phyloP scores from a whole-genome alignment of 331 rosid genomes.

The Dryas integrifolia region DNA sequence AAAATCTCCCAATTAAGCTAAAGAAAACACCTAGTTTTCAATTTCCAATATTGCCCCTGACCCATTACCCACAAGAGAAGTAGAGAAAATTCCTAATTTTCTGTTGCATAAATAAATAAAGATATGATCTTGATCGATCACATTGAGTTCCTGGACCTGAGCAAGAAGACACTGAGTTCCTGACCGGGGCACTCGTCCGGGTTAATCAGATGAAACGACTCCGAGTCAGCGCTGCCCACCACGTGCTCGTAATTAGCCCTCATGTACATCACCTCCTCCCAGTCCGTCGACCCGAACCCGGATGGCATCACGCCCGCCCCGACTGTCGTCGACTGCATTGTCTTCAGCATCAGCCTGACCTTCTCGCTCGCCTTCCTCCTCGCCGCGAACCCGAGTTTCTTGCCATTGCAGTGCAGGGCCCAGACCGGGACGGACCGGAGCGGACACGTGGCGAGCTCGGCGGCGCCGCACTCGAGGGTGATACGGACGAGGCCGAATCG shows the following conservation, averaged over 20 bases:
- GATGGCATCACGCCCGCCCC: conserved; percentile 87
- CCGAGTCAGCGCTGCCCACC: conserved; percentile 69
- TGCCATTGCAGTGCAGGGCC: conserved; percentile 71
- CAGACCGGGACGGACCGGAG: conserved; percentile 70
- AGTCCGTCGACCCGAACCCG: conserved; percentile 44
- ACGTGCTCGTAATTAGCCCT: conserved; percentile 87
- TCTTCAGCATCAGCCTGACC: conserved; percentile 51
- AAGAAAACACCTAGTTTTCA: conserved; percentile 44
- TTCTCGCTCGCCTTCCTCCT: conserved; percentile 49
- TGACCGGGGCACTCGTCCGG: conserved; percentile 84
- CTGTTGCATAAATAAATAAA: background rate
- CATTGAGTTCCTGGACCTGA: conserved; percentile 50
- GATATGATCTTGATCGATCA: background rate
- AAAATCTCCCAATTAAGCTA: background rate
- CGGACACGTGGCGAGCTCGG: conserved; percentile 42
- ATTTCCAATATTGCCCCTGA: background rate
- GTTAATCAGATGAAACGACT: conserved; percentile 85
- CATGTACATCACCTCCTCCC: conserved; percentile 73
- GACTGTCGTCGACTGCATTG: conserved; percentile 75
- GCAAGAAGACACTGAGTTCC: conserved; percentile 92
- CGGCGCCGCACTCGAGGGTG: conserved; percentile 60
- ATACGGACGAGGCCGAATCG: conserved; percentile 75
- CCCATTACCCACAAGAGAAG: background rate
- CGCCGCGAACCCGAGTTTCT: conserved; percentile 60
- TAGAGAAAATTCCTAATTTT: too few species aligned